Evolutionary conservation across 768 basidiomycete species (phyloP), one percentile per base, ranked within the genome.

Genomic region (Cyclocybe cylindracea): DNA sequence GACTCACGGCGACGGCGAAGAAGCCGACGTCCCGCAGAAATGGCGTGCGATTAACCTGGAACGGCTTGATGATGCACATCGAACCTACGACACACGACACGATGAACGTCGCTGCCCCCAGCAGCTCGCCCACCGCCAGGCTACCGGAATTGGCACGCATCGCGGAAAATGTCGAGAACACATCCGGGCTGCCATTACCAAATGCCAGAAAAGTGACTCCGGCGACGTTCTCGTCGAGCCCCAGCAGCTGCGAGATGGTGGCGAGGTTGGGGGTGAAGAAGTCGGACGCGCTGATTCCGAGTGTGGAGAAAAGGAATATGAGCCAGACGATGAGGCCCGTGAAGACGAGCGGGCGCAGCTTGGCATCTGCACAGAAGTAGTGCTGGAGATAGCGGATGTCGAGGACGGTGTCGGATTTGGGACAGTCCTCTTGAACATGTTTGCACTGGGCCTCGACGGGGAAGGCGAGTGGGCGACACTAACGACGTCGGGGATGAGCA

Each of bases 211-310:
- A 91, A 0, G 97, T 99, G 18, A 98, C 95, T 0, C 97, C 97
- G 0, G 97, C 94, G 11, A 98, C 86, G 48, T 91, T 91, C 65
- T 99, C 94, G 61, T 91, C 90, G 37, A 99, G 70, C 0, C 94
- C 90, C 4, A 99, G 81, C 3, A 91, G 72, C 44, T 87, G 81
- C 0, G 96, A 85, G 32, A 98, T 88, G 1, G 95, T 92, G 0
- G 90, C 89, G 13, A 99, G 80, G 67, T 99, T 98, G 1, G 95
- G 95, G 46, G 91, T 94, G 78, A 98, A 98, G 73, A 98, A 98
- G 70, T 98, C 96, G 13, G 94, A 90, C 5, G 95, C 94, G 57
- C 86, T 87, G 66, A 97, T 97, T 4, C 94, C 94, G 34, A 98
- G 87, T 34, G 91, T 95, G 16, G 94, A 94, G 74, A 99, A 98